Evolutionary conservation across 768 basidiomycete genomes (phyloP).

Genomic region (Hygrocybe punicea): DNA sequence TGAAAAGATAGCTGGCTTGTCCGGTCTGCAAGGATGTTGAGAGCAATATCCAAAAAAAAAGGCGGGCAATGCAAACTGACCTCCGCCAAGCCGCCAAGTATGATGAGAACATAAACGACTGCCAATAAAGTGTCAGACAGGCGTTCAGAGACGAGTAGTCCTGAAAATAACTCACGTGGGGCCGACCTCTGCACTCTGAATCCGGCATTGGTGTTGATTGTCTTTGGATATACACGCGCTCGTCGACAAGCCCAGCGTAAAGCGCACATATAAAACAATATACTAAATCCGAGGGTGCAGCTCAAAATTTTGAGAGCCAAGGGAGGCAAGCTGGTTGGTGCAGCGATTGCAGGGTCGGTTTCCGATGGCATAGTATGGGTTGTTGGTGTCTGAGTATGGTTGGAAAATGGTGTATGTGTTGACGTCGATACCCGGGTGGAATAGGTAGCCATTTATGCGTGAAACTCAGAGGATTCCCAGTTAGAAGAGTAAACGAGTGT

Average conservation of each 20-base stretch:
- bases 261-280: not conserved
- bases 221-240: not conserved
- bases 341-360: too few relatives aligned
- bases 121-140: not conserved
- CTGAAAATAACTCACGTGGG: not conserved
- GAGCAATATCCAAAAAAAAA: not conserved
- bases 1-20: not conserved
- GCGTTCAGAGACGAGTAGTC: not conserved
- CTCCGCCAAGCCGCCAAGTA: not conserved
- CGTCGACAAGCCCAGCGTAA: not conserved
- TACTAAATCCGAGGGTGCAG: not conserved
- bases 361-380: too few relatives aligned
- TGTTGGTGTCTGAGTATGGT: too few relatives aligned
- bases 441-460: too few relatives aligned
- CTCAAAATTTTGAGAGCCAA: too few relatives aligned
- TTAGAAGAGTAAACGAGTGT: too few relatives aligned
- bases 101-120: not conserved
- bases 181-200: not conserved
- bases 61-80: not conserved
- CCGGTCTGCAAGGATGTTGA: not conserved
- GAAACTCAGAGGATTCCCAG: too few relatives aligned
- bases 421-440: too few relatives aligned
- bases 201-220: not conserved
- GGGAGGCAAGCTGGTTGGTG: too few relatives aligned
- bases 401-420: too few relatives aligned